Conservation (phyloP, 2,329 filamentous ascomycete genomes). For the Alternaria burnsii region DNA sequence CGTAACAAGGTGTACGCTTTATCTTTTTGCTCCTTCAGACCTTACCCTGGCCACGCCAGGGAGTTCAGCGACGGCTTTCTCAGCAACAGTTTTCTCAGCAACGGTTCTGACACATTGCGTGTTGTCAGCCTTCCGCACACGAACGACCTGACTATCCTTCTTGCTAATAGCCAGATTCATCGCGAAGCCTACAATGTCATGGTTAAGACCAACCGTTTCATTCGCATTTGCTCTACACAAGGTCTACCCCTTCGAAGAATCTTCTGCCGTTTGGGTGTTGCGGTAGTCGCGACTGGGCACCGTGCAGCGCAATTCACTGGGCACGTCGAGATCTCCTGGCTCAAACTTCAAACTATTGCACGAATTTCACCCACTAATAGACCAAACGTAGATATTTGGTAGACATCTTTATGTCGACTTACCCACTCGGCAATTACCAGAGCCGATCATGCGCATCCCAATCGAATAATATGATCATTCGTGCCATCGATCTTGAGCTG, state of each 20-base stretch:
- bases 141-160: neutral
- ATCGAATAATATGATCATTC: too few relatives aligned
- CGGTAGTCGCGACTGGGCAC: neutral
- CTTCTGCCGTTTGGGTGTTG: neutral
- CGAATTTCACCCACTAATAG: too few relatives aligned
- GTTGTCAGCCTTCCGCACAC: neutral
- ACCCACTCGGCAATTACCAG: too few relatives aligned
- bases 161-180: neutral
- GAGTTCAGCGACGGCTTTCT: neutral
- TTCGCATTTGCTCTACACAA: neutral
- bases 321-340: too few relatives aligned
- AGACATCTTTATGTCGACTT: too few relatives aligned
- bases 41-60: too few relatives aligned
- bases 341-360: too few relatives aligned
- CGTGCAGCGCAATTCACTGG: neutral
- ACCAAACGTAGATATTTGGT: too few relatives aligned
- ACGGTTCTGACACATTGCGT: neutral
- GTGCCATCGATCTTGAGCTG: too few relatives aligned
- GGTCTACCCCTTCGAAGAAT: neutral
- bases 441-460: too few relatives aligned
- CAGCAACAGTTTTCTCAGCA: too few relatives aligned
- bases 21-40: neutral
- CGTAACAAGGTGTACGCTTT: constrained; percentile 26
- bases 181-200: constrained; percentile 6
- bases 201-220: constrained; percentile 11